phyloP scores from a whole-genome alignment of 345 rosid species.

The Clarkia xantiana region DNA sequence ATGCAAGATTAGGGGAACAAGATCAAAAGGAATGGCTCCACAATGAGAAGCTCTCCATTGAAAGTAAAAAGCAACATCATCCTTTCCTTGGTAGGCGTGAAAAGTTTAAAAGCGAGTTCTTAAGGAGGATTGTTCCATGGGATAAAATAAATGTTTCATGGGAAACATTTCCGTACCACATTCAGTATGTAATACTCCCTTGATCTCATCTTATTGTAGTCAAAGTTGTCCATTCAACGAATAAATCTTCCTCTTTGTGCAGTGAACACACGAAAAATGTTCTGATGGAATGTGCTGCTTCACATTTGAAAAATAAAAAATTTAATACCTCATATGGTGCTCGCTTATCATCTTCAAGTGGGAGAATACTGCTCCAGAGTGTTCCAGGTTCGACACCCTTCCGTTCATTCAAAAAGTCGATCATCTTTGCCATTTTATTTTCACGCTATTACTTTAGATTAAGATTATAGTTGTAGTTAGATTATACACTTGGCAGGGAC shows the following conservation, averaged over 20 bases:
- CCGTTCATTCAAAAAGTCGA: too few relatives aligned
- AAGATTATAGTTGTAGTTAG: too few relatives aligned
- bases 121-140: slow-evolving; percentile 83
- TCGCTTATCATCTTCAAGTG: slow-evolving; percentile 70
- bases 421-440: too few relatives aligned
- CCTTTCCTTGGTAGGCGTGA: slow-evolving; percentile 59
- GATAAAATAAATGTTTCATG: slow-evolving; percentile 76
- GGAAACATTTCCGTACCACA: slow-evolving; percentile 85
- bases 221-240: slow-evolving; percentile 3
- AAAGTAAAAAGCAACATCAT: slow-evolving; percentile 64
- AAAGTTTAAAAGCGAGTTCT: slow-evolving; percentile 63
- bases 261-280: slow-evolving; percentile 66
- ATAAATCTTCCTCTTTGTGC: slow-evolving; percentile 10
- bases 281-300: slow-evolving; percentile 74
- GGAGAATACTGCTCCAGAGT: slow-evolving; percentile 83
- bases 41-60: slow-evolving; percentile 60
- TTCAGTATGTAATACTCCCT: slow-evolving; percentile 38
- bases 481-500: slow-evolving; percentile 36
- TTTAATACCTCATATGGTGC: slow-evolving; percentile 47
- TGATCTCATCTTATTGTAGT: slow-evolving; percentile 5
- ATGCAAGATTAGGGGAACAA: slow-evolving; percentile 71
- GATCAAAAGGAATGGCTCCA: slow-evolving; percentile 92
- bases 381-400: slow-evolving; percentile 43
- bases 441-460: slow-evolving; percentile 4
- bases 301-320: slow-evolving; percentile 66